A percentile compares a stretch with the other conserved stretches of the same genome.
Conservation (phyloP, 306 rosid species). For the Pterocarpus macrocarpus region DNA sequence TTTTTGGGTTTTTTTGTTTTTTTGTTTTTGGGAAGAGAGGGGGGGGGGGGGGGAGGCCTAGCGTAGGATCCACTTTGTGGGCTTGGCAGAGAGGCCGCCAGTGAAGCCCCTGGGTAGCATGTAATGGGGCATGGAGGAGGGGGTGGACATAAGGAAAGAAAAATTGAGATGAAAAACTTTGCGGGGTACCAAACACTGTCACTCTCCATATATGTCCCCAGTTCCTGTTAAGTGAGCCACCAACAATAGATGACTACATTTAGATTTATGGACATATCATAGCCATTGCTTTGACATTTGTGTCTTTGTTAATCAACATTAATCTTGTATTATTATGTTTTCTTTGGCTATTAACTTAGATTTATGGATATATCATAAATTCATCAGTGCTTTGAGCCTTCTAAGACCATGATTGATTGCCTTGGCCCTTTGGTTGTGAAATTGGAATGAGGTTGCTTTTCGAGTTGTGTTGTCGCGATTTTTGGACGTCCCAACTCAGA, state of each 20-base stretch:
- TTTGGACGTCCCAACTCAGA: neutral
- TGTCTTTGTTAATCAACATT: constrained; percentile 10
- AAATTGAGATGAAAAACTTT: neutral
- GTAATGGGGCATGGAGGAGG: neutral
- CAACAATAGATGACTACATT: neutral
- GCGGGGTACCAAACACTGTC: neutral
- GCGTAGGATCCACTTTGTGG: neutral
- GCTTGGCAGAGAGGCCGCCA: neutral
- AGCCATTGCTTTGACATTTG: constrained; percentile 32
- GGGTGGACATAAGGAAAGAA: neutral
- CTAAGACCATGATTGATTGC: constrained; percentile 25
- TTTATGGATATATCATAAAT: neutral
- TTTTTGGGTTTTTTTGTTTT: too few species aligned
- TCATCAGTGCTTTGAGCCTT: constrained; percentile 17
- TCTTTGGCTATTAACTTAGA: constrained; percentile 9
- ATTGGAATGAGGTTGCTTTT: constrained; percentile 14
- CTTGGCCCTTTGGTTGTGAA: constrained; percentile 28
- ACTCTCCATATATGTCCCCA: neutral
- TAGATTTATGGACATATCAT: neutral
- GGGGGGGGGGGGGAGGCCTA: neutral
- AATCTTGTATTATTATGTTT: neutral
- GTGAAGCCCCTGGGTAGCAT: neutral
- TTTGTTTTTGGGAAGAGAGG: too few species aligned
- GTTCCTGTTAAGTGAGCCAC: neutral
- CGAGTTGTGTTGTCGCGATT: neutral